A percentile compares a stretch with the other conserved stretches of the same genome.
Evolutionary conservation across 805 yeast species (phyloP).

Genomic region (Suhomyces emberorum): DNA sequence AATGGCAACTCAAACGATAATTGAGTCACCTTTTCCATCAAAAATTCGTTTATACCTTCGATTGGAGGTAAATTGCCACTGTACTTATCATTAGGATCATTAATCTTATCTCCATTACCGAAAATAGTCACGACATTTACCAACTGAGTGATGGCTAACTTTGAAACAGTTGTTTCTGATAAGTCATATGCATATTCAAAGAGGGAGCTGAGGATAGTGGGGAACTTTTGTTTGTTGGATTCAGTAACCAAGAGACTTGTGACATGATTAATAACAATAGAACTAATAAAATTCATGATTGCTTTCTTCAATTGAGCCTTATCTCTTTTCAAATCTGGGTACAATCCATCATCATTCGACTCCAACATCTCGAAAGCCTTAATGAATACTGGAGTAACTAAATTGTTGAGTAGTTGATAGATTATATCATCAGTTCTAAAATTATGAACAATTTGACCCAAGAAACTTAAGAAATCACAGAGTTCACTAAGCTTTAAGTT

Average conservation of each 20-base stretch:
- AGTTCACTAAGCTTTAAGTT: constrained; percentile 63
- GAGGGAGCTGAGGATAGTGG: constrained; percentile 58
- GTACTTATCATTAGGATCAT: constrained; percentile 58
- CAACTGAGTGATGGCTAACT: constrained; percentile 66
- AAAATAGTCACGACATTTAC: constrained; percentile 59
- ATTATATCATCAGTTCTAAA: constrained; percentile 65
- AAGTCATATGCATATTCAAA: constrained; percentile 62
- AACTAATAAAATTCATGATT: constrained; percentile 64
- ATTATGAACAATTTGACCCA: constrained; percentile 83
- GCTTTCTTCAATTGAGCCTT: constrained; percentile 64
- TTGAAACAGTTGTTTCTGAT: constrained; percentile 63
- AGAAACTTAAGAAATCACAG: constrained; percentile 76
- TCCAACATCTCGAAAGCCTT: constrained; percentile 56
- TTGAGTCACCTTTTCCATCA: constrained; percentile 65
- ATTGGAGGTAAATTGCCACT: constrained; percentile 45
- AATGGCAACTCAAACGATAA: constrained; percentile 79
- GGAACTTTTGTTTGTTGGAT: constrained; percentile 59
- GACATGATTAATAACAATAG: constrained; percentile 71
- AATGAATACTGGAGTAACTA: constrained; percentile 69
- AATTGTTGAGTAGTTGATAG: constrained; percentile 68
- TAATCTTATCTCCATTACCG: constrained; percentile 56
- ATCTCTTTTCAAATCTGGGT: constrained; percentile 64
- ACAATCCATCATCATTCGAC: constrained; percentile 27
- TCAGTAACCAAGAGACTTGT: constrained; percentile 73
- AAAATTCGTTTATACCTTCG: constrained; percentile 68